Base-by-base conservation (phyloP, 495 filamentous ascomycete species). In the Aspergillus wentii region DNA sequence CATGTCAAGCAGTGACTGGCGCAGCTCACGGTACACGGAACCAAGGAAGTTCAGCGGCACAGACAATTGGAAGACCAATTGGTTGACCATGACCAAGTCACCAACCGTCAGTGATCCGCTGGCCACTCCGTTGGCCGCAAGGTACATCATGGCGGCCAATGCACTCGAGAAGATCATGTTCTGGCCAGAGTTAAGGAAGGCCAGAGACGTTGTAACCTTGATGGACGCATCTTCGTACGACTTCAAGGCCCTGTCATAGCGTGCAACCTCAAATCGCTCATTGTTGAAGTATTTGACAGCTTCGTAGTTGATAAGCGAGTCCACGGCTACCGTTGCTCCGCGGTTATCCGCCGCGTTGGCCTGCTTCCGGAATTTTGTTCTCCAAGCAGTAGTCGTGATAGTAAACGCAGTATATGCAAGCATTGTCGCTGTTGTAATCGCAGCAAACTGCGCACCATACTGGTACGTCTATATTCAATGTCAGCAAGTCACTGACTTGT, bases 241-340 rank as follows among this genome's bases (percentile, higher is more conserved):
- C 46, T 83, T 75, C 26, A 98, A 71, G 0, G 92, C 87, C 46
- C 82, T 78, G 58, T 96, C 90, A 54, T 98, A 98, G 17, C 92
- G 79, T 15, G 75, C 79, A 29, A 92, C 85, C 60, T 98, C 92
- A 47, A 87, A 95, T 50, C 83, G 84, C 57, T 98, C 92, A 56
- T 97, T 97, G 63, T 97, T 98, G 74, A 98, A 98, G 69, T 97
- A 95, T 66, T 97, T 97, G 46, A 98, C 92, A 11, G 92, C 94
- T 59, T 98, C 92, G 54, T 95, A 97, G 63, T 97, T 97, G 68
- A 98, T 94, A 21, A 98, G 68, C 2, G 88, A 90, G 62, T 98
- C 92, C 2, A 97, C 91, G 1, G 91, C 92, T 20, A 96, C 88
- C 0, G 91, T 97, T 8, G 90, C 91, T 8, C 86, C 94, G 49